These are phyloP conservation scores for Lactarius tabidus DNA, from an alignment of 768 basidiomycete species.

Conservation along the genomic window DNA sequence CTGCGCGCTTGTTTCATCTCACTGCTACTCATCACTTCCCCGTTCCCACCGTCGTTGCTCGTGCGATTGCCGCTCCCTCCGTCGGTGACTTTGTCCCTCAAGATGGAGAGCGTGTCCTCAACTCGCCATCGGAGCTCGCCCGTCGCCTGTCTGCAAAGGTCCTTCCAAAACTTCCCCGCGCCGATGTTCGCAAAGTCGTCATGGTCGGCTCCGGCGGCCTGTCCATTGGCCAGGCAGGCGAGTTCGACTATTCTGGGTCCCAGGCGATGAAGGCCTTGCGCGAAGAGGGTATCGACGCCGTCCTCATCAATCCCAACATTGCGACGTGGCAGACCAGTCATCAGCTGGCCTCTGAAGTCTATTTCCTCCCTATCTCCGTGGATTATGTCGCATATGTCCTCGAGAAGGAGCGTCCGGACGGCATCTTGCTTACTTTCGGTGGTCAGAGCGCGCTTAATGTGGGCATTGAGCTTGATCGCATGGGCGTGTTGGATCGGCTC, in stretches of 20 bases:
- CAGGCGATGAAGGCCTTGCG: conserved; percentile 97
- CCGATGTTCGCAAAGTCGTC: conserved; percentile 90
- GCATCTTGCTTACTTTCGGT: conserved; percentile 95
- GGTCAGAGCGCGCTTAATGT: conserved; percentile 98
- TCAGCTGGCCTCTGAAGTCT: conserved; percentile 93
- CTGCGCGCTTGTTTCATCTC: conserved; percentile 14
- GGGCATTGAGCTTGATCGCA: conserved; percentile 81
- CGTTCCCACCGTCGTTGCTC: conserved; percentile 16
- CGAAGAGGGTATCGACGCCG: conserved; percentile 90
- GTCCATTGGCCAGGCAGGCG: conserved; percentile 96
- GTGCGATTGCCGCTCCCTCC: conserved; percentile 31
- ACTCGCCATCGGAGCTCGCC: conserved; percentile 92
- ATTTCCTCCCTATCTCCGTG: conserved; percentile 93
- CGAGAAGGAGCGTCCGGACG: conserved; percentile 97
- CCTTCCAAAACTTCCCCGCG: conserved; percentile 84
- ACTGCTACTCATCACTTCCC: conserved; percentile 9
- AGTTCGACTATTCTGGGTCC: conserved; percentile 99
- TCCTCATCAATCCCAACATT: conserved; percentile 98
- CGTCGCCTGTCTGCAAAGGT: conserved; percentile 92
- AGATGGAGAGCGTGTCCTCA: conserved; percentile 67
- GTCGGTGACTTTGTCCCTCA: conserved; percentile 29
- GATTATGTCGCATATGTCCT: conserved; percentile 99
- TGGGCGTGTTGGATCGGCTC: conserved; percentile 57
- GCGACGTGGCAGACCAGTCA: conserved; percentile 99
- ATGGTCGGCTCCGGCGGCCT: conserved; percentile 96